These are phyloP conservation scores for Quercus bicolor DNA, from an alignment of 306 rosid genomes.

Conservation along the genomic window DNA sequence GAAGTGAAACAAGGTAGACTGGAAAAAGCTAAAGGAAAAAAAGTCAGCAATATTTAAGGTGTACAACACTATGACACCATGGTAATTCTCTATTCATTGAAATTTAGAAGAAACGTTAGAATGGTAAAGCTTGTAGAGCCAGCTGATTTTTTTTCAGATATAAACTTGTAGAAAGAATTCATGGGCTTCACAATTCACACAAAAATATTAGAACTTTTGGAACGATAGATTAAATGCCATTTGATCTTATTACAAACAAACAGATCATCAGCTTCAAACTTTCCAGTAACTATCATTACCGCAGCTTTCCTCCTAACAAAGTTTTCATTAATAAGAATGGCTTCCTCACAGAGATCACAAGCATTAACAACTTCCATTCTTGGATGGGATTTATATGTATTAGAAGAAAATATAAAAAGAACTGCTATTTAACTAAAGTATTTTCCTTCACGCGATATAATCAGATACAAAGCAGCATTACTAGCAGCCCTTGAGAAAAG, in stretches of 20 bases:
- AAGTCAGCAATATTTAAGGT: neutral
- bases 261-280: neutral
- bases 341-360: neutral
- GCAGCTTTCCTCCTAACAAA: neutral
- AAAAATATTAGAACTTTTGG: neutral
- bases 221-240: neutral
- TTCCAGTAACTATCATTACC: neutral
- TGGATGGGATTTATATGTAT: neutral
- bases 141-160: neutral
- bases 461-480: neutral
- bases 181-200: neutral
- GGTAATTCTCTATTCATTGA: constrained; percentile 2
- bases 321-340: neutral
- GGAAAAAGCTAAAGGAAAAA: neutral
- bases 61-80: constrained; percentile 4
- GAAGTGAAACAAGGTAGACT: constrained; percentile 14
- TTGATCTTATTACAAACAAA: neutral
- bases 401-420: neutral
- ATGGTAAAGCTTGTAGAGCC: neutral
- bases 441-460: neutral
- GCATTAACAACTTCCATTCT: neutral
- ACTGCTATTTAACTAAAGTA: neutral
- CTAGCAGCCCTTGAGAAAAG: neutral
- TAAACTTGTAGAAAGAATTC: constrained; percentile 8
- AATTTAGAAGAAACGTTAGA: constrained; percentile 8